Conservation (phyloP, 1,284 basidiomycete species). For the Apiotrichum montevideense region DNA sequence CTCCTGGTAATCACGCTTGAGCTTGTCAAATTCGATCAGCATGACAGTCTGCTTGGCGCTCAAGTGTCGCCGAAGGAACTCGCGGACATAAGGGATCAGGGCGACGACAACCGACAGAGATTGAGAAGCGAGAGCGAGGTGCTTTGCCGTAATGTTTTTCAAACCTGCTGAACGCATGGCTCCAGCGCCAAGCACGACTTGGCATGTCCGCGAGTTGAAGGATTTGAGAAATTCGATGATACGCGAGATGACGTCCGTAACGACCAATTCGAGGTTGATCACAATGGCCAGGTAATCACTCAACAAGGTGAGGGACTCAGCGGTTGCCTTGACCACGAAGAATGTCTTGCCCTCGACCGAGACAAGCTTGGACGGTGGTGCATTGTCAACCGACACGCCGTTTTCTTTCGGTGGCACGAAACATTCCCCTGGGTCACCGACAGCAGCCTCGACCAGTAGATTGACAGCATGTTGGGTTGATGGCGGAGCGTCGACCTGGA, state of each 20-base stretch:
- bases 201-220: conserved; percentile 97
- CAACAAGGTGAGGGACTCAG: conserved; percentile 68
- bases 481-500: conserved; percentile 65
- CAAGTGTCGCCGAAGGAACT: conserved; percentile 86
- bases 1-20: conserved; percentile 96
- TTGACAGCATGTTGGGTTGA: conserved; percentile 65
- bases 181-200: conserved; percentile 94
- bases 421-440: conserved; percentile 70
- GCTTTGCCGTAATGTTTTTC: conserved; percentile 97
- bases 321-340: conserved; percentile 79
- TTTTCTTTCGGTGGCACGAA: conserved; percentile 42
- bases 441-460: conserved; percentile 71
- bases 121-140: conserved; percentile 92
- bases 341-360: conserved; percentile 76
- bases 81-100: conserved; percentile 93
- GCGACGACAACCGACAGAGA: conserved; percentile 88
- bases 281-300: conserved; percentile 83
- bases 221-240: conserved; percentile 94
- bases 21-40: conserved; percentile 95
- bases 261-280: conserved; percentile 78
- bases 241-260: conserved; percentile 87
- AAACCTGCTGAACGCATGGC: conserved; percentile 96
- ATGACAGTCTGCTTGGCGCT: conserved; percentile 90
- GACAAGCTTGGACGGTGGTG: conserved; percentile 58
- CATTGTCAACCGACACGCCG: conserved; percentile 11